These are phyloP conservation scores for Bigelowiella natans DNA, from an alignment of 78 protist species.

Conservation along the genomic window DNA sequence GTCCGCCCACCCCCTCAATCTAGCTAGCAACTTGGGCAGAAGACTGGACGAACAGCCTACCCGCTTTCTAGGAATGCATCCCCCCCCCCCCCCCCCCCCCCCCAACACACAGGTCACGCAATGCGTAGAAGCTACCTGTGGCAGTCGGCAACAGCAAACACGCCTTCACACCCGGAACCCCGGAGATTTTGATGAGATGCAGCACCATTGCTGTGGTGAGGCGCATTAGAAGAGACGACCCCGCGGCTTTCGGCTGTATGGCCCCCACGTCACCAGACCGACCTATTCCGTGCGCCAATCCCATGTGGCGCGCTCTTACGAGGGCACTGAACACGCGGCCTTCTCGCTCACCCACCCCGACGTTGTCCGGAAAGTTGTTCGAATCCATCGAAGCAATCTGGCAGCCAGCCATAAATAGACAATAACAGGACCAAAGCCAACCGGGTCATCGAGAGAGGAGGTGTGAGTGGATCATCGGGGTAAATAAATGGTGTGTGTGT, in stretches of 20 bases:
- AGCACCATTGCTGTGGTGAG: conserved; percentile 30
- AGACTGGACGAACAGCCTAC: too few species aligned
- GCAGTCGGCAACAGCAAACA: background rate
- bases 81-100: too few species aligned
- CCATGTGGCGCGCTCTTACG: conserved; percentile 53
- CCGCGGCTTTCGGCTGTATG: conserved; percentile 98
- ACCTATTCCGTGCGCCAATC: conserved; percentile 32
- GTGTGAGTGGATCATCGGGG: too few species aligned
- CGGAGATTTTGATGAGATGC: background rate
- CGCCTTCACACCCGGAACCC: background rate
- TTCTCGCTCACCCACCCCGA: conserved; percentile 97
- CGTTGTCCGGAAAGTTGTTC: conserved; percentile 60
- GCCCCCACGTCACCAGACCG: conserved; percentile 90
- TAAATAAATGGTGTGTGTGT: too few species aligned
- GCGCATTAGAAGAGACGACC: conserved; percentile 79
- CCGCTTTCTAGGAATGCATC: too few species aligned
- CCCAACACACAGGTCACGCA: too few species aligned
- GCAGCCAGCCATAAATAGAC: too few species aligned
- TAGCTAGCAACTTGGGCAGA: too few species aligned
- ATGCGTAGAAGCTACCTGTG: too few species aligned
- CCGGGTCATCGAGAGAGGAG: too few species aligned
- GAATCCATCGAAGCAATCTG: conserved; percentile 73
- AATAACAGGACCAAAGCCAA: too few species aligned
- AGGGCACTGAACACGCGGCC: conserved; percentile 65
- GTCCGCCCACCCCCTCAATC: too few species aligned